Base-by-base conservation (phyloP, 108 stramenopile genomes). In the Chaetoceros tenuissimus region DNA sequence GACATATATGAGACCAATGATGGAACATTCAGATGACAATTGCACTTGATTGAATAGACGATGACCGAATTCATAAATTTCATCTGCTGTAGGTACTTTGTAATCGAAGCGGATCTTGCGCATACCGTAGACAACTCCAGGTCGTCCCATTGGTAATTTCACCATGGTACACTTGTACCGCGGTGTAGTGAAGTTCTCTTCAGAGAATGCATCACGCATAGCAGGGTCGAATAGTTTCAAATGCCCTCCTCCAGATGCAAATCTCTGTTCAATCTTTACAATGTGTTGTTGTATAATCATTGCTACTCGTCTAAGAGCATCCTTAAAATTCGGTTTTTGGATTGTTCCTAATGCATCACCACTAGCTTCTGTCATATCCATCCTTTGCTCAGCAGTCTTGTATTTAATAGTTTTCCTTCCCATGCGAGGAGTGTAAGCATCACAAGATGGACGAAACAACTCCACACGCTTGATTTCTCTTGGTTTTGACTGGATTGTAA, bases 1-100 rank as follows among this genome's bases (percentile, higher is more conserved):
- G 17, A 98, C 89, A 72, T 99, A 99, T 46, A 99, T 96, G 27
- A 98, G 78, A 62, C 96, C 97, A 20, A 97, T 94, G 51, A 99
- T 85, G 26, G 90, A 87, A 67, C 98, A 99, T 80, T 99, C 98
- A 22, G 94, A 88, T 19, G 88, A 89, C 31, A 99, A 73, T 48
- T 94, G 92, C 17, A 97, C 97, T 44, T 75, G 62, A 40, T 82
- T 77, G 81, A 96, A 98, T n/a, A 98, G 72, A 31, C 80, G 81
- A 56, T 89, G 87, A 30, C 69, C 87, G 73, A 93, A 93, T 19
- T 93, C 85, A 59, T 87, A 93, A 57, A 93, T 93, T 59, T 93
- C 92, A 55, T 77, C 74, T 44, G 77, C 83, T 18, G 81, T 70
- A 10, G 92, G 92, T 53, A 87, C 87, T 40, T 55, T 55, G 51